Evolutionary conservation across 257 asterid genomes (phyloP).

Genomic region (Rehmannia glutinosa): DNA sequence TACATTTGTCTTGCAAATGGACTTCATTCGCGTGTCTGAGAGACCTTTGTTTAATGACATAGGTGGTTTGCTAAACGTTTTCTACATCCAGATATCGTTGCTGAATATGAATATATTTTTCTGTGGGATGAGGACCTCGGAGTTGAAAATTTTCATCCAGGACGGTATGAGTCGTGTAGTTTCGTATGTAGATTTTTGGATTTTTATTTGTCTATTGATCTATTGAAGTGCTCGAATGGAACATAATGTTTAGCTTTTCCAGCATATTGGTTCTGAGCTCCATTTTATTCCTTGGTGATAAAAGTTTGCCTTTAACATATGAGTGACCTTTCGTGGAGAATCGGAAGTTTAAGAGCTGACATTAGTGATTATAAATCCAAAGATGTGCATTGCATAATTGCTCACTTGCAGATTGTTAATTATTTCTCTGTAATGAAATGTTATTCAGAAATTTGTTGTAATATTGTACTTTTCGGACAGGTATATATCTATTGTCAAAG

Average conservation of each 20-base stretch:
- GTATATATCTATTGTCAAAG: slow-evolving; percentile 66
- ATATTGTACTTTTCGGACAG: slow-evolving; percentile 33
- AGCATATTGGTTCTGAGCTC: background rate
- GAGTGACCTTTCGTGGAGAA: background rate
- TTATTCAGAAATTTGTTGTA: background rate
- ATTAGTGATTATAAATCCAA: no score
- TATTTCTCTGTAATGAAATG: background rate
- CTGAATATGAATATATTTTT: slow-evolving; percentile 73
- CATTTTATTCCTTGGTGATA: background rate
- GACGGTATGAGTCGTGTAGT: slow-evolving; percentile 39
- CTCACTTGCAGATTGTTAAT: background rate
- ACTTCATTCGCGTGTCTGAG: background rate
- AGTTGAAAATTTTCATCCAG: slow-evolving; percentile 75
- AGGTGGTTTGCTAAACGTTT: slow-evolving; percentile 99
- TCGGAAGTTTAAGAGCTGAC: background rate
- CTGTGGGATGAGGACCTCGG: slow-evolving; percentile 97
- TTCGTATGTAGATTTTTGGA: slow-evolving; percentile 18
- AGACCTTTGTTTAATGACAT: slow-evolving; percentile 8
- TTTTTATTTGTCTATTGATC: slow-evolving; percentile 31
- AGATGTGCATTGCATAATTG: no score
- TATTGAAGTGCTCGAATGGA: no score
- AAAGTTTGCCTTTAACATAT: background rate
- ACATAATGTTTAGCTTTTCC: no score
- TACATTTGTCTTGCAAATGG: background rate
- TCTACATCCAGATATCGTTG: slow-evolving; percentile 85